Base-by-base conservation (phyloP, 2,329 filamentous ascomycete genomes). In the Harringtonia lauricola region DNA sequence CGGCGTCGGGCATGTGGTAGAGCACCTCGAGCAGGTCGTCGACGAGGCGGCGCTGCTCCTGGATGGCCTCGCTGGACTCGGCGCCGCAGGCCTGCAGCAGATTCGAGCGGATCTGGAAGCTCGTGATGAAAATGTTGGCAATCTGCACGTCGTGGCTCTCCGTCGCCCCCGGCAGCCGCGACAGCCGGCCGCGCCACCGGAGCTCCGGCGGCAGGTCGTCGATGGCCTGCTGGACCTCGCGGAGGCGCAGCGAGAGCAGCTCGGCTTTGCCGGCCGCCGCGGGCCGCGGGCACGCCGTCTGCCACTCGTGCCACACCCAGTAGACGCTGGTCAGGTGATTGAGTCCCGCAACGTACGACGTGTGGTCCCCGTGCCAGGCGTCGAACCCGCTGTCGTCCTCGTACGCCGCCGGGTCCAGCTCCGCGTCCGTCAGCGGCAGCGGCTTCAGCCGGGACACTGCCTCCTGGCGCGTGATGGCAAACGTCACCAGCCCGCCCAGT, bases 41-140 rank as follows among this genome's bases (percentile, higher is more conserved):
- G 1, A 62, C 53, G 17, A 63, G 58, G 13, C 48, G 53, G 18
- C 59, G 55, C 35, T 61, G 58, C 29, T 60, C 55, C 9, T 47
- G 38, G 34, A 37, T 33, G 34, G 37, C 33, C 40, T 17, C 29
- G 52, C 47, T 4, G 8, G 42, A n/a, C n/a, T n/a, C 26, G 14
- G 44, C 29, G n/a, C 53, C 52, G 3, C 59, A 54, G 19, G 56
- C 59, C 22, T 63, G 59, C 8, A 64, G 50, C 7, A 64, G 47
- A 29, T 63, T 62, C 3, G 62, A 64, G 7, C 59, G 55, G 2
- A 64, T 54, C 19, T 61, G 55, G 8, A 64, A 53, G 37, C 59
- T 60, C 19, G 62, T 64, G 29, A 64, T 54, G 39, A 62, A 59
- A 5, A 64, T 46, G 44, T 64, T 63, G 9, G 56, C 62, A 8